phyloP scores from a whole-genome alignment of 2,329 filamentous ascomycete species.

The Blastomyces parvus region DNA sequence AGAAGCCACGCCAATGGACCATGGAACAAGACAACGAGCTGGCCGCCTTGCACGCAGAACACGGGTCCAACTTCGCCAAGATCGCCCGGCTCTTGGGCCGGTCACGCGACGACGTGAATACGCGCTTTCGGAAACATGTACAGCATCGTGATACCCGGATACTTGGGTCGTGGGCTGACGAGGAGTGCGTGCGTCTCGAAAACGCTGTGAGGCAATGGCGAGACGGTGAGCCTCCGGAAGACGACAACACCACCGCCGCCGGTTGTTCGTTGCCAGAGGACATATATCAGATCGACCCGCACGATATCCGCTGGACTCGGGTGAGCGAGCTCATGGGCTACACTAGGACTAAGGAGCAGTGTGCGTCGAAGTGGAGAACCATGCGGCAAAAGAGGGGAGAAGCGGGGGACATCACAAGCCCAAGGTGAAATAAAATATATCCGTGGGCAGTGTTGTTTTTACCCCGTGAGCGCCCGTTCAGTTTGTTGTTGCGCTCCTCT shows the following conservation, averaged over 20 bases:
- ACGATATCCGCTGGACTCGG: constrained; percentile 14
- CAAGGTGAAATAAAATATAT: not conserved
- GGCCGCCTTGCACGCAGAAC: constrained; percentile 21
- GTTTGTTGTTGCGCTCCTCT: constrained; percentile 53
- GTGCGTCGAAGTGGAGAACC: constrained; percentile 19
- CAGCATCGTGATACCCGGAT: constrained; percentile 30
- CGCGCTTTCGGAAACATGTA: constrained; percentile 36
- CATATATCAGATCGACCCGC: constrained; percentile 19
- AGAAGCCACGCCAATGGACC: constrained; percentile 33
- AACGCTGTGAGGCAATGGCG: constrained; percentile 22
- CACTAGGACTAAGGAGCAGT: constrained; percentile 18
- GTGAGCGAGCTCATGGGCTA: constrained; percentile 19
- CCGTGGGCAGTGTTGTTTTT: not conserved
- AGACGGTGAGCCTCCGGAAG: constrained; percentile 10
- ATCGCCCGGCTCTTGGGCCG: constrained; percentile 32
- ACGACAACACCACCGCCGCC: constrained; percentile 20
- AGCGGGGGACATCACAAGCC: not conserved
- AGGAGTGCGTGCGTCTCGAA: constrained; percentile 25
- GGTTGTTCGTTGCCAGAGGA: constrained; percentile 18
- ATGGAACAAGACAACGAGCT: constrained; percentile 35
- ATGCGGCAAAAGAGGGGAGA: constrained; percentile 11
- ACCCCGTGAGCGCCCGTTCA: constrained; percentile 37
- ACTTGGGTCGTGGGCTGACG: constrained; percentile 29
- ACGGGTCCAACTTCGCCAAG: constrained; percentile 30
- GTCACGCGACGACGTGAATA: constrained; percentile 34